phyloP scores from a whole-genome alignment of 2,329 filamentous ascomycete genomes.

The Beauveria medogensis region DNA sequence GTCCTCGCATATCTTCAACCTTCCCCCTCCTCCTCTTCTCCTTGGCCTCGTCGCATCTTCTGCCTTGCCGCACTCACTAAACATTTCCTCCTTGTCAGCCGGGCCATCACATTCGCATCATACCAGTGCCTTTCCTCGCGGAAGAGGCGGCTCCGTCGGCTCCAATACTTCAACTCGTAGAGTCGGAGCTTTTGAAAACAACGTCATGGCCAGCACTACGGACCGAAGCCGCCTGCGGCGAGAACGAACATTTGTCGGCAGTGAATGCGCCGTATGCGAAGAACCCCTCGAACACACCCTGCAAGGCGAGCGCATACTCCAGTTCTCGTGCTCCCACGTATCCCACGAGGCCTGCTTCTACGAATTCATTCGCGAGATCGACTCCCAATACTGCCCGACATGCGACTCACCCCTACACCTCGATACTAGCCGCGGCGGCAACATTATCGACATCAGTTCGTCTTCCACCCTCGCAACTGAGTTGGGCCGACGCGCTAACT shows the following conservation, averaged over 20 bases:
- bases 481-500: constrained; percentile 19
- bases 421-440: constrained; percentile 86
- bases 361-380: constrained; percentile 92
- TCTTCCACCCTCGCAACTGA: constrained; percentile 16
- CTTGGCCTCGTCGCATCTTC: neutral
- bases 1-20: neutral
- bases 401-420: constrained; percentile 88
- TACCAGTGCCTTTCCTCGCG: constrained; percentile 22
- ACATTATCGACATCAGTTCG: constrained; percentile 82
- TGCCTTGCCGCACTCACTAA: neutral
- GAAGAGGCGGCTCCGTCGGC: constrained; percentile 18
- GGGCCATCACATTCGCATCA: constrained; percentile 7
- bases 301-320: constrained; percentile 84
- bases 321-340: constrained; percentile 95
- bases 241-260: constrained; percentile 91
- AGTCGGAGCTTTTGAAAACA: constrained; percentile 31
- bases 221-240: constrained; percentile 73
- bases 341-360: constrained; percentile 98
- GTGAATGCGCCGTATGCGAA: constrained; percentile 91
- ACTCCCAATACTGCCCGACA: constrained; percentile 87
- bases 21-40: neutral
- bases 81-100: neutral
- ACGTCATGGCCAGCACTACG: constrained; percentile 38
- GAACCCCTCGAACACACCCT: constrained; percentile 94
- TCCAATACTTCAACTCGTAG: constrained; percentile 28